Evolutionary conservation across 495 filamentous ascomycete genomes (phyloP), one percentile per base, ranked within the genome.

Genomic region (Lophiotrema nucula): DNA sequence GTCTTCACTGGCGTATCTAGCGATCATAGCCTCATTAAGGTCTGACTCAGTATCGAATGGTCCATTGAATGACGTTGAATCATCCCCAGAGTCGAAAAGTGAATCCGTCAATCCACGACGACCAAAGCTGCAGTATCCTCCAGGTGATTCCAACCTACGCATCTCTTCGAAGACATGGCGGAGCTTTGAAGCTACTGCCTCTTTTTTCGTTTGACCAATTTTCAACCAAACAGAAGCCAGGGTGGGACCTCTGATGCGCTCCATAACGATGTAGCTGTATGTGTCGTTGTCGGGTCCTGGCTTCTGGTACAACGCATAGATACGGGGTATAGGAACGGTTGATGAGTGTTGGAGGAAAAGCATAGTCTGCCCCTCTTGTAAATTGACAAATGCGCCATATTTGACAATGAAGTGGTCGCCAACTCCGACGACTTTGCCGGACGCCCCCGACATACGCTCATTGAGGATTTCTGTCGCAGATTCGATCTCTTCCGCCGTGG

Each of bases 301-400:
- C 27, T 59, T 60, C 39, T 67, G 55, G 53, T 70, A 73, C 15
- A 72, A 55, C 35, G 74, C 73, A 53, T 71, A 77, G 38, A 75
- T 64, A 23, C 62, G 51, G 15, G 74, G 74, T 19, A 74, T 57
- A 43, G 53, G 56, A 42, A 77, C 60, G 28, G 53, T 69, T 33
- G 72, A 70, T 23, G 56, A 52, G 13, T 69, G 24, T 56, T 53
- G 46, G 16, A 74, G 65, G 60, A 73, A 74, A 23, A 77, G 58
- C 73, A 72, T 73, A 26, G 67, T 75, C 56, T 74, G 66, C 45
- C 67, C 74, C 49, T 77, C 73, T 16, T 67, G 48, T 31, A 67
- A 56, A 27, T 62, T 41, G 23, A 77, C 66, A 19, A 45, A 26
- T 26, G 37, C 43, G 12, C 74, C 73, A 53, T 71, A 76, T 58